Evolutionary conservation across 2,329 filamentous ascomycete genomes (phyloP).

Genomic region (Diaporthe sp.): DNA sequence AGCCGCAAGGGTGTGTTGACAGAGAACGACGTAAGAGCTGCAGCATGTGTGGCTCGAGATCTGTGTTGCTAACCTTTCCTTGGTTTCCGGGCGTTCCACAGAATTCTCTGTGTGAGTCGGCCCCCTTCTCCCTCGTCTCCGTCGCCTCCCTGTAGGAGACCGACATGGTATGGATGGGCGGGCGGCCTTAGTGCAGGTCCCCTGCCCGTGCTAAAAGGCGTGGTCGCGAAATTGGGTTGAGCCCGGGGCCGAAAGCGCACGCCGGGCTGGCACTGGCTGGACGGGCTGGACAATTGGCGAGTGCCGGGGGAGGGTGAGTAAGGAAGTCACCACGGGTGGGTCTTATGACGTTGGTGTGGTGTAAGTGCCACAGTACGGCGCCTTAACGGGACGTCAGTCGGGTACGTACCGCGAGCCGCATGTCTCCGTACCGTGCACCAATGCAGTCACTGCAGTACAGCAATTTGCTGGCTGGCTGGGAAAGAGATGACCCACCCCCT

Average conservation of each 20-base stretch:
- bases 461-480: neutral
- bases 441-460: neutral
- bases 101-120: neutral
- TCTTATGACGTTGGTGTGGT: slow-evolving; percentile 39
- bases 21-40: slow-evolving; percentile 30
- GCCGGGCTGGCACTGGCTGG: neutral
- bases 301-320: neutral
- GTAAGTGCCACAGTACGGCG: slow-evolving; percentile 19
- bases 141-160: slow-evolving; percentile 1
- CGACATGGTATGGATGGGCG: neutral
- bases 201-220: neutral
- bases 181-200: neutral
- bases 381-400: neutral
- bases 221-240: slow-evolving; percentile 21
- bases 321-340: slow-evolving; percentile 17
- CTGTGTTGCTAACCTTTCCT: slow-evolving; percentile 23
- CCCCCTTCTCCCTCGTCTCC: slow-evolving; percentile 2
- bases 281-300: neutral
- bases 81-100: slow-evolving; percentile 35
- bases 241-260: slow-evolving; percentile 18
- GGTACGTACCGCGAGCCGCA: slow-evolving; percentile 32
- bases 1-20: slow-evolving; percentile 13
- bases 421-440: neutral
- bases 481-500: neutral
- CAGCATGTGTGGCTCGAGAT: slow-evolving; percentile 6